phyloP scores from a whole-genome alignment of 345 rosid species.

The Odontarrhena argentea region DNA sequence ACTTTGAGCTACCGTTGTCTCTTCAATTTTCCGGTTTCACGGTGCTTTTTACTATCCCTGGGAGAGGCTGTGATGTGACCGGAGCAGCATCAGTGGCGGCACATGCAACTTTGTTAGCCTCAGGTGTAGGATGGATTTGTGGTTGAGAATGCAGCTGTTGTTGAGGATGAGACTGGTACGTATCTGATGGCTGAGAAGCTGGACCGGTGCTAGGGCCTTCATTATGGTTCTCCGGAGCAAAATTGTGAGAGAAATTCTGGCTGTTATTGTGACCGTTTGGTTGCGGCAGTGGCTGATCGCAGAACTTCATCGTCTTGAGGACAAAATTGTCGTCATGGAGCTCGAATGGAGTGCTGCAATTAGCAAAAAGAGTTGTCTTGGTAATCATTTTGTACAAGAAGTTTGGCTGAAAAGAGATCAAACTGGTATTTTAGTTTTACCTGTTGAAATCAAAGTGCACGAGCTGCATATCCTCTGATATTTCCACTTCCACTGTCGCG shows the following conservation, averaged over 20 bases:
- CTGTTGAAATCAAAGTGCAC: conserved; percentile 98
- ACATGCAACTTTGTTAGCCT: conserved; percentile 26
- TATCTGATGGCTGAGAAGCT: conserved; percentile 39
- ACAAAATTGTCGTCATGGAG: conserved; percentile 98
- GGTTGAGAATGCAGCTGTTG: conserved; percentile 32
- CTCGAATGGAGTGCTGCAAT: conserved; percentile 95
- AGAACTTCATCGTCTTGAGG: conserved; percentile 90
- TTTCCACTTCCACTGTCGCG: conserved; percentile 99
- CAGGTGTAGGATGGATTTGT: conserved; percentile 45
- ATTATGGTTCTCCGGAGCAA: conserved; percentile 43
- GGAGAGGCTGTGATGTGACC: conserved; percentile 57
- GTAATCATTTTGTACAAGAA: not conserved
- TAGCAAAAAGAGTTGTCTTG: not conserved
- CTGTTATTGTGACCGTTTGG: conserved; percentile 43
- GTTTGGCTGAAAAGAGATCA: conserved; percentile 4
- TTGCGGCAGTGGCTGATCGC: conserved; percentile 50
- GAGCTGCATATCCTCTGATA: conserved; percentile 99
- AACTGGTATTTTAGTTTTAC: conserved; percentile 42
- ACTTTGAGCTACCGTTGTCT: conserved; percentile 24
- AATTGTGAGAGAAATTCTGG: conserved; percentile 30
- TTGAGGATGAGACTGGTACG: conserved; percentile 34
- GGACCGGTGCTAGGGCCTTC: conserved; percentile 62
- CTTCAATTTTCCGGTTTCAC: conserved; percentile 75
- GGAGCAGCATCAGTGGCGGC: conserved; percentile 32
- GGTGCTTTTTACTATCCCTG: conserved; percentile 65